Percentiles rank a stretch among this genome's conserved stretches.
phyloP scores from a whole-genome alignment of 139 green algal genomes.

The Tetraselmis chui region DNA sequence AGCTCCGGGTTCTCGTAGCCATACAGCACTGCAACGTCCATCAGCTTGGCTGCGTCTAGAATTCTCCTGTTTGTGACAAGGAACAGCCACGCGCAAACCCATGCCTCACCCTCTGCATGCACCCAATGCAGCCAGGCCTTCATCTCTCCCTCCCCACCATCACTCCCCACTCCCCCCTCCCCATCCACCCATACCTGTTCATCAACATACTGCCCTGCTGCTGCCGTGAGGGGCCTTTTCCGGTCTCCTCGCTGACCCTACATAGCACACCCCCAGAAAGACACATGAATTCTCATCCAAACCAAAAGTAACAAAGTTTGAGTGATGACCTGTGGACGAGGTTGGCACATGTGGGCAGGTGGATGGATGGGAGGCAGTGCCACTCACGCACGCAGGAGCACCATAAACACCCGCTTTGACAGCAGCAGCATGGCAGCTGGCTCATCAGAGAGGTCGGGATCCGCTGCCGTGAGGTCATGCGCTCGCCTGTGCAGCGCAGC shows the following conservation, averaged over 20 bases:
- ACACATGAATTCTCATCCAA: too few relatives aligned
- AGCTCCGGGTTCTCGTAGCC: constrained; percentile 40
- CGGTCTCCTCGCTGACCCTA: neutral
- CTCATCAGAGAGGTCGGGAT: constrained; percentile 19
- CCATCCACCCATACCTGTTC: constrained; percentile 19
- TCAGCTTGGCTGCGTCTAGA: constrained; percentile 62
- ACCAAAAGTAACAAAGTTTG: too few relatives aligned
- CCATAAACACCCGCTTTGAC: constrained; percentile 50
- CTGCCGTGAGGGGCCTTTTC: constrained; percentile 2
- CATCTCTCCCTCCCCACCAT: neutral
- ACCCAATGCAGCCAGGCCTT: neutral
- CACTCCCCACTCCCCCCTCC: neutral
- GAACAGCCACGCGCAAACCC: neutral
- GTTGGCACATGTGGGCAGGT: too few relatives aligned
- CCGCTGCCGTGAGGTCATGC: constrained; percentile 15
- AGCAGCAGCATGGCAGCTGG: constrained; percentile 35
- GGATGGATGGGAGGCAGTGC: neutral
- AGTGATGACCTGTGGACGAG: too few relatives aligned
- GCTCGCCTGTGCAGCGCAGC: constrained; percentile 30
- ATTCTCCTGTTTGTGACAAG: constrained; percentile 8
- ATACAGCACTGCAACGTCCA: constrained; percentile 68
- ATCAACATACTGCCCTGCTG: constrained; percentile 37
- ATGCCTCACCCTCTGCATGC: too few relatives aligned
- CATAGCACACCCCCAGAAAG: too few relatives aligned
- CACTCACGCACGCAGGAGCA: constrained; percentile 52